Evolutionary conservation across 2,329 filamentous ascomycete species (phyloP), one percentile per base, ranked within the genome.

Genomic region (Monilinia fructigena): DNA sequence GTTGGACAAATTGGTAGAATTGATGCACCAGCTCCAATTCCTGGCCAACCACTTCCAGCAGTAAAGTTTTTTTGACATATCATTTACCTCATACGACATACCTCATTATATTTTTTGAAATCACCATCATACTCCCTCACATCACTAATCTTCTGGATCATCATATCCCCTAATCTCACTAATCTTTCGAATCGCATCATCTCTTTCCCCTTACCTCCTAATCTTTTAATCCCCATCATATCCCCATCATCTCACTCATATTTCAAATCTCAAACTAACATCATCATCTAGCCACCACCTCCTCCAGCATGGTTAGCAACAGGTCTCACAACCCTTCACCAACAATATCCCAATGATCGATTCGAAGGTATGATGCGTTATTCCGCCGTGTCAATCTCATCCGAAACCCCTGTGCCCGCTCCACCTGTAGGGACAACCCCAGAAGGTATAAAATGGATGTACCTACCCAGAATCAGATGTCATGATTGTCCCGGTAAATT

Each of bases 361-460:
- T 98, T 98, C 76, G 92, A 97, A 78, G 90, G 88, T 64, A 85
- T 89, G 28, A 99, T 99, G 95, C 92, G 93, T 68, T 93, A 96
- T 78, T 91, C 87, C 31, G 88, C 90, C 67, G 85, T 97, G 69
- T 89, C 96, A 76, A 85, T 85, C 14, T 82, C 85, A 59, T 93
- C 90, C 3, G 86, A 89, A 68, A 79, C 85, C 26, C 86, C 88
- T 28, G 83, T 90, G 26, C 81, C 87, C 48, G 79, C 76, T 74
- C 83, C 77, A 68, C 74, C 75, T 18, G 74, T 76, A 2, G 82
- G 81, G 48, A 81, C 84, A 55, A 80, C 82, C 20, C 79, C 84
- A 11, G 81, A 83, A 68, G 85, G 89, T 69, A 81, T 92, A 68
- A 91, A 89, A 74, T 92, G 89, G 72, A 90, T 91, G 79, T 98